These are phyloP conservation scores for Xylaria sp. DNA, from an alignment of 2,329 filamentous ascomycete species.

Conservation along the genomic window DNA sequence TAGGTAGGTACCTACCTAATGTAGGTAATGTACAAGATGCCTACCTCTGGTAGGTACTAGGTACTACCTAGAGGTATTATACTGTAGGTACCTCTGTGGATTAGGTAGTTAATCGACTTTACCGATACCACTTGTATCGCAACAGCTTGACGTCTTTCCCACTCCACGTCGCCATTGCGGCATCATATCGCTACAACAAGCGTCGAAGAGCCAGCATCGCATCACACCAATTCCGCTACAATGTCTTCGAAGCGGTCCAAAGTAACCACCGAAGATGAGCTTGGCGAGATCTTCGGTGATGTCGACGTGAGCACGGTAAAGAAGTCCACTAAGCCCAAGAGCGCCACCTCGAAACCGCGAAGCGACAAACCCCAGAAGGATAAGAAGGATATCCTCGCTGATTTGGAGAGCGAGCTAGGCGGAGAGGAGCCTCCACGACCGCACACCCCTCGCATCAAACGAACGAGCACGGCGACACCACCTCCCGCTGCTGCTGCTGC, in stretches of 20 bases:
- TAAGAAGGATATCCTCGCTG: slow-evolving; percentile 82
- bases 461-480: slow-evolving; percentile 55
- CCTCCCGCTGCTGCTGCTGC: slow-evolving; percentile 56
- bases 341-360: slow-evolving; percentile 54
- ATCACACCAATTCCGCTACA: slow-evolving; percentile 28
- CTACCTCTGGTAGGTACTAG: no score
- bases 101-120: background rate
- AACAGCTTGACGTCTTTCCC: background rate
- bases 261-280: slow-evolving; percentile 64
- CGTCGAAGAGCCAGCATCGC: background rate
- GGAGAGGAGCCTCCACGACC: slow-evolving; percentile 76
- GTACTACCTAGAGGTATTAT: no score
- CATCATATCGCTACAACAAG: background rate
- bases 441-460: slow-evolving; percentile 76
- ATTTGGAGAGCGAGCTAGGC: slow-evolving; percentile 79
- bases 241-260: slow-evolving; percentile 69
- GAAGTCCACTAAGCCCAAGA: slow-evolving; percentile 57
- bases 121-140: background rate
- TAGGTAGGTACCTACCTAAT: no score
- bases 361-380: slow-evolving; percentile 64
- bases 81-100: background rate
- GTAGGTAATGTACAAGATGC: no score
- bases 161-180: background rate
- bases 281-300: slow-evolving; percentile 70
- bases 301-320: slow-evolving; percentile 57